Evolutionary conservation across 2,329 filamentous ascomycete genomes (phyloP), one percentile per base, ranked within the genome.

Genomic region (Coniochaeta ligniaria): DNA sequence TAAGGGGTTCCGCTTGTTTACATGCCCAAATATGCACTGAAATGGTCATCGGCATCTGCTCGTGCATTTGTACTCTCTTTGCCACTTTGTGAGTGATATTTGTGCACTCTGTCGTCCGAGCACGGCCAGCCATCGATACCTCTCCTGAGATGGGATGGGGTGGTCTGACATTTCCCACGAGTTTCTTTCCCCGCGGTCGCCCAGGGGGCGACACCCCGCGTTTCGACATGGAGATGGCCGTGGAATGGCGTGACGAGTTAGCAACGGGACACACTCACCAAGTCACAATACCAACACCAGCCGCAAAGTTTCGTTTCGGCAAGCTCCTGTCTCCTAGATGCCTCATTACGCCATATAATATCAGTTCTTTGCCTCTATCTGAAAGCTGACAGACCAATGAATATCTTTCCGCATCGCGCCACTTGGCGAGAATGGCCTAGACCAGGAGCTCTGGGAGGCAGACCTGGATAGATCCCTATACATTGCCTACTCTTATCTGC

Each of bases 91-190:
- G n/a, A 31, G 38, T 20, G n/a, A 43, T 43, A 43, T 8, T 20
- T 11, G 38, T 7, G n/a, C 11, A 47, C 14, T 5, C 7, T 6
- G 4, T 47, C 20, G 43, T 47, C 9, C 24, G 9, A 17, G 9
- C 9, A 24, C 4, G n/a, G 24, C 47, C 62, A 62, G 45, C 64
- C 59, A 52, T 54, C 24, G 57, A 11, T 55, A 31, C 17, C 7
- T 14, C 43, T 12, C 24, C 6, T 12, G 14, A 47, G 26, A 17
- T 52, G 3, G 24, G 26, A 22, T 20, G 14, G 26, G n/a, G 47
- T 52, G 47, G 47, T 31, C 47, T 52, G 47, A 52, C n/a, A n/a
- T 52, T 17, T n/a, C 9, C 26, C 47, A 31, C 28, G 26, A 14
- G 3, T 52, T 52, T 22, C 6, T 24, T 3, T 17, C 47, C 47